These are phyloP conservation scores for Nicotiana benthamiana DNA, from an alignment of 257 asterid genomes.

Conservation along the genomic window DNA sequence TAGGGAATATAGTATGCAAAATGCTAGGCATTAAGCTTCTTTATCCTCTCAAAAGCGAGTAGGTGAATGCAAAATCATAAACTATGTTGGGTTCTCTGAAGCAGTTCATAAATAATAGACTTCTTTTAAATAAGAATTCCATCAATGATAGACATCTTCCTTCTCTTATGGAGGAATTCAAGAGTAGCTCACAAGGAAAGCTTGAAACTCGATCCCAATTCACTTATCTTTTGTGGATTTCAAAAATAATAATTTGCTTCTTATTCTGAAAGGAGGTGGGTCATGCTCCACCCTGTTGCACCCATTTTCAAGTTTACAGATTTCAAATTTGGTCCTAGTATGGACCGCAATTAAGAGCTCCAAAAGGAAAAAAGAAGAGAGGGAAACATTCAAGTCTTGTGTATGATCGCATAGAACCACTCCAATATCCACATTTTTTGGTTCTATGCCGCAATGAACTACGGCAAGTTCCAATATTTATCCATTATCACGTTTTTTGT, in stretches of 20 bases:
- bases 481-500: neutral
- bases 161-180: neutral
- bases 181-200: neutral
- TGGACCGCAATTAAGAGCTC: neutral
- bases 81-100: neutral
- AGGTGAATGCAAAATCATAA: conserved; percentile 7
- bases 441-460: neutral
- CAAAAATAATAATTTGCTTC: neutral
- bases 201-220: neutral
- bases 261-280: neutral
- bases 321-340: neutral
- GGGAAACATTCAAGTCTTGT: neutral
- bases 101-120: neutral
- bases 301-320: neutral
- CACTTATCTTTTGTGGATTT: neutral
- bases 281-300: neutral
- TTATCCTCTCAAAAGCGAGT: neutral
- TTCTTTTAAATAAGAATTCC: neutral
- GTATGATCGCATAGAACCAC: neutral
- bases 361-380: neutral
- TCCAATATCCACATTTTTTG: neutral
- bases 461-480: neutral
- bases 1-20: neutral
- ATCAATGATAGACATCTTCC: neutral
- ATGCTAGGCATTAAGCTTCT: conserved; percentile 2